Conservation (phyloP, 2,329 filamentous ascomycete genomes). For the Beauveria bassiana region DNA sequence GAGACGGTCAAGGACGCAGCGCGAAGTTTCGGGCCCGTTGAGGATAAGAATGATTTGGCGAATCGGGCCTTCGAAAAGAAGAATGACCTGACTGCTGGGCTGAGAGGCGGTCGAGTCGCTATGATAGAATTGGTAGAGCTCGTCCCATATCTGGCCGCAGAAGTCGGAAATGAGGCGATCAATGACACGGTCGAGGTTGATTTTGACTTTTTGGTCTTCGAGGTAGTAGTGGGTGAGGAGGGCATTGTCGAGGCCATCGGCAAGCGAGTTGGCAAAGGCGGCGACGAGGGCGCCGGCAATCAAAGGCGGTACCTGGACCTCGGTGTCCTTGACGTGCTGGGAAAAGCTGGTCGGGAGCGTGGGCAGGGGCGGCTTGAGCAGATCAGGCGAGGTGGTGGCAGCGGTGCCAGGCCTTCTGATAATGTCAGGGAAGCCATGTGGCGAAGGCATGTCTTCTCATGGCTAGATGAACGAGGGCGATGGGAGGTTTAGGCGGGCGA, state of each 20-base stretch:
- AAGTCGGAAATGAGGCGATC: slow-evolving; percentile 28
- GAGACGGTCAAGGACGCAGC: slow-evolving; percentile 27
- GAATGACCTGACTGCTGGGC: slow-evolving; percentile 23
- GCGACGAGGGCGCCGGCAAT: slow-evolving; percentile 27
- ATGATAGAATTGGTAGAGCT: slow-evolving; percentile 27
- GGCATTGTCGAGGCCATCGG: slow-evolving; percentile 27
- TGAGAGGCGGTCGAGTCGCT: slow-evolving; percentile 17
- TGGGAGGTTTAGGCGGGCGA: not conserved
- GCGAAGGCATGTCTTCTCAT: slow-evolving; percentile 24
- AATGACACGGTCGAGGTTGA: slow-evolving; percentile 29
- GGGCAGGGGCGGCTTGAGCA: slow-evolving; percentile 27
- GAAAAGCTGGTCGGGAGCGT: slow-evolving; percentile 22
- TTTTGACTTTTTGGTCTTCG: slow-evolving; percentile 22
- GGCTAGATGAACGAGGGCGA: slow-evolving; percentile 11
- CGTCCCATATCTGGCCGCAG: slow-evolving; percentile 27
- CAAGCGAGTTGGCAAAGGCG: slow-evolving; percentile 28
- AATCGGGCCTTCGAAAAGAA: slow-evolving; percentile 30
- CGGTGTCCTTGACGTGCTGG: slow-evolving; percentile 22
- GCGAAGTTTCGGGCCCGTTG: slow-evolving; percentile 28
- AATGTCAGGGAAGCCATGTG: slow-evolving; percentile 20
- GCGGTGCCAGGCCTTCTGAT: slow-evolving; percentile 17
- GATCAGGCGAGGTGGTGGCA: slow-evolving; percentile 8
- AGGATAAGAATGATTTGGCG: slow-evolving; percentile 29
- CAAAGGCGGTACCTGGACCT: slow-evolving; percentile 27
- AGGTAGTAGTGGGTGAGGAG: slow-evolving; percentile 31